Percentiles rank a stretch among this genome's conserved stretches.
Evolutionary conservation across 2,329 filamentous ascomycete species (phyloP).

Genomic region (Pyricularia sp.): DNA sequence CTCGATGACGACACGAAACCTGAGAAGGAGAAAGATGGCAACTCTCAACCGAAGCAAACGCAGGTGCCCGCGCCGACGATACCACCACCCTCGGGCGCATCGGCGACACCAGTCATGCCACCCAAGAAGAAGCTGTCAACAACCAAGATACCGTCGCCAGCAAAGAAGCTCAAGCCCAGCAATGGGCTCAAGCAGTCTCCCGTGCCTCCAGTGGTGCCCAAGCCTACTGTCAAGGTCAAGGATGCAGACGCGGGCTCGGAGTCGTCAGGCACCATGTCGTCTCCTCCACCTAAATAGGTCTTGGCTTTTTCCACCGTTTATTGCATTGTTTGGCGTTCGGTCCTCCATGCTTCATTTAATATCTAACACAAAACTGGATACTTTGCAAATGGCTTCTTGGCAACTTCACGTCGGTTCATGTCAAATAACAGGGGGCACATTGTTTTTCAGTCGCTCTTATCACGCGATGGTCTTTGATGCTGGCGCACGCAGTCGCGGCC

Average conservation of each 20-base stretch:
- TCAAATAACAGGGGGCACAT: neutral
- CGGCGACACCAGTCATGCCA: constrained; percentile 23
- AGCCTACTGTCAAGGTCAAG: constrained; percentile 28
- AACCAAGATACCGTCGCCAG: constrained; percentile 26
- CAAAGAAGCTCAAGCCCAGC: constrained; percentile 30
- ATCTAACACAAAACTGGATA: neutral
- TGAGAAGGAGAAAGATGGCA: neutral
- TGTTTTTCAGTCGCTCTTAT: neutral
- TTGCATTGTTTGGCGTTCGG: neutral
- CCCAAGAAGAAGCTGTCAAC: constrained; percentile 25
- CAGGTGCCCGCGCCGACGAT: constrained; percentile 13
- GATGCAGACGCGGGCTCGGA: constrained; percentile 37
- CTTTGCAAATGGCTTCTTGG: neutral
- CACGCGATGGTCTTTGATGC: neutral
- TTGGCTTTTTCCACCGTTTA: neutral
- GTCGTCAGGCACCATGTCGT: constrained; percentile 42
- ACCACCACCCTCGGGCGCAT: constrained; percentile 7
- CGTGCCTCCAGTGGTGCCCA: constrained; percentile 34
- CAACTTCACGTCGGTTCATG: neutral
- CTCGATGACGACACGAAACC: constrained; percentile 13
- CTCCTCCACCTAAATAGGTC: constrained; percentile 24
- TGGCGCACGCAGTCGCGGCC: neutral
- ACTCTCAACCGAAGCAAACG: constrained; percentile 7
- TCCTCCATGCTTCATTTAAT: neutral
- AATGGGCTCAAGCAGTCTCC: constrained; percentile 23